A percentile compares a stretch with the other conserved stretches of the same genome.
Evolutionary conservation across 192 early-diverging fungal genomes (phyloP).

Genomic region (Anaeromyces robustus): DNA sequence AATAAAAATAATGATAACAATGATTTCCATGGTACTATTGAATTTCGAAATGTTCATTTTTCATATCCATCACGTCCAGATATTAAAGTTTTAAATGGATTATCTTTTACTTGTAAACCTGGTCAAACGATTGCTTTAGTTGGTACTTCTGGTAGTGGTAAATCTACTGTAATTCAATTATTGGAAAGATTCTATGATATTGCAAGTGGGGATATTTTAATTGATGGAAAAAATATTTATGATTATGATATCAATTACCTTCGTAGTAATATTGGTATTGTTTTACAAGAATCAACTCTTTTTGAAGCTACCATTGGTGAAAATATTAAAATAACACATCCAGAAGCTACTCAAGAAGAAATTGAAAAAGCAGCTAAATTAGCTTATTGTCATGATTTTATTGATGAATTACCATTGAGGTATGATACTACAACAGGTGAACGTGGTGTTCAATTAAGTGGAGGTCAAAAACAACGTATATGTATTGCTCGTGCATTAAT

Average conservation of each 20-base stretch:
- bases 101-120: background rate
- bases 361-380: background rate
- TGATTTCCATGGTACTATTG: conserved; percentile 11
- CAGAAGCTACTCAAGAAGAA: background rate
- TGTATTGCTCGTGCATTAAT: conserved; percentile 4
- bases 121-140: background rate
- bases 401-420: conserved; percentile 58
- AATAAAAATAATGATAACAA: background rate
- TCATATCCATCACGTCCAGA: background rate
- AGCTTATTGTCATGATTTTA: conserved; percentile 55
- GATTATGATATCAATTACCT: conserved; percentile 42
- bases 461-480: conserved; percentile 8
- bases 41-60: conserved; percentile 23
- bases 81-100: background rate
- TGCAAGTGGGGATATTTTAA: conserved; percentile 32
- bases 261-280: conserved; percentile 52
- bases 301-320: background rate
- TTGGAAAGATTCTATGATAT: conserved; percentile 69
- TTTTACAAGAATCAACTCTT: conserved; percentile 30
- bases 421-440: conserved; percentile 79
- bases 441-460: conserved; percentile 7
- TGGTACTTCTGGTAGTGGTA: conserved; percentile 8
- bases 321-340: background rate
- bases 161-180: conserved; percentile 56
- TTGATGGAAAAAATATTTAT: conserved; percentile 46